These are phyloP conservation scores for Trichosporon faecale DNA, from an alignment of 1,284 basidiomycete species.

Conservation along the genomic window DNA sequence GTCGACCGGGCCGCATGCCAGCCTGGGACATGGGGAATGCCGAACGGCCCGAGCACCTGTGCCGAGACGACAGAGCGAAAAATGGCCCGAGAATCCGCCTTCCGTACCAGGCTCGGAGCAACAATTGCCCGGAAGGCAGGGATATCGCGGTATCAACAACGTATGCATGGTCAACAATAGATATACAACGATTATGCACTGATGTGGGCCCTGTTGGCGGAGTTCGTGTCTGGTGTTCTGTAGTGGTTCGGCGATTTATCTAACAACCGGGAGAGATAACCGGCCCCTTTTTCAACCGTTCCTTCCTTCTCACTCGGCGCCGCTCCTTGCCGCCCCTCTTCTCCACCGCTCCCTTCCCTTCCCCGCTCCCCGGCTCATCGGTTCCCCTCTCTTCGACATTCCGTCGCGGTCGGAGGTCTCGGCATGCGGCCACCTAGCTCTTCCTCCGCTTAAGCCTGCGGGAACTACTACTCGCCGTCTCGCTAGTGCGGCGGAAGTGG, in stretches of 20 bases:
- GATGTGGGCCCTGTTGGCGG: background rate
- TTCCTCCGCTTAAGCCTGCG: background rate
- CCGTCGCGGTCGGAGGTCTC: too few species aligned
- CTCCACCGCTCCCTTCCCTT: background rate
- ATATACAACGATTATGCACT: background rate
- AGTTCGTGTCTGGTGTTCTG: background rate
- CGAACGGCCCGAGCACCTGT: background rate
- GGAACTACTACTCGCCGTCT: background rate
- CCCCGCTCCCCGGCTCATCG: background rate
- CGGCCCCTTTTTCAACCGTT: background rate
- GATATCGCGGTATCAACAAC: background rate
- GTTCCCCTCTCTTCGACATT: too few species aligned
- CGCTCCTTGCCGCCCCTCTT: too few species aligned
- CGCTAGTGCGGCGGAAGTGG: conserved; percentile 3
- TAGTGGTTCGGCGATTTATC: background rate
- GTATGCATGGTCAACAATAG: background rate
- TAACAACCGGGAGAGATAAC: background rate
- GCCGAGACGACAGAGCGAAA: background rate
- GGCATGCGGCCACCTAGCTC: too few species aligned
- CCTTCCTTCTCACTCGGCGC: background rate
- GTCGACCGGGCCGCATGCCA: background rate
- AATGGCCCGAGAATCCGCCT: conserved; percentile 6
- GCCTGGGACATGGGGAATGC: background rate
- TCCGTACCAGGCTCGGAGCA: too few species aligned
- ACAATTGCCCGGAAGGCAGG: background rate